Percentiles rank a stretch among this genome's conserved stretches.
phyloP scores from a whole-genome alignment of 176 grass and related monocot species.

The Aegilops bicornis region DNA sequence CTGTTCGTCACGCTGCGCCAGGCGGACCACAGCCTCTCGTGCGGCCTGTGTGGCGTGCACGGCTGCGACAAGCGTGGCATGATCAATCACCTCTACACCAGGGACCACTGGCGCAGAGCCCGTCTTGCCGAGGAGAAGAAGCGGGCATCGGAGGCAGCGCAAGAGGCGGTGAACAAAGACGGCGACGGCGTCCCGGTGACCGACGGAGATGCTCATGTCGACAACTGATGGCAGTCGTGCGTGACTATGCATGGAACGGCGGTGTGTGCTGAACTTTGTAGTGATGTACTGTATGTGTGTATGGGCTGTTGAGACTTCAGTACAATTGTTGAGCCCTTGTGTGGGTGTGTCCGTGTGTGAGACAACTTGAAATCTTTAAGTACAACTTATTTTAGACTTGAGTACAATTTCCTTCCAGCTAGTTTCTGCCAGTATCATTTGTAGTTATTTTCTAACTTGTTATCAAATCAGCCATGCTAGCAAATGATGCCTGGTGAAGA shows the following conservation, averaged over 20 bases:
- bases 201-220: not conserved
- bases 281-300: not conserved
- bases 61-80: constrained; percentile 24
- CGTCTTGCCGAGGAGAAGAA: not conserved
- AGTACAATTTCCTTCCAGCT: not conserved
- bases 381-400: not conserved
- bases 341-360: not conserved
- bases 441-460: too few relatives aligned
- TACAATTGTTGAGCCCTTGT: too few relatives aligned
- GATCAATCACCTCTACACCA: constrained; percentile 31
- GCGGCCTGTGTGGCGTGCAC: constrained; percentile 6
- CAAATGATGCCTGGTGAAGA: too few relatives aligned
- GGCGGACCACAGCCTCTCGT: constrained; percentile 13
- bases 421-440: not conserved
- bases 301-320: too few relatives aligned
- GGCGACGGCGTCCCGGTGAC: not conserved
- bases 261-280: not conserved
- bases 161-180: not conserved
- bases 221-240: not conserved
- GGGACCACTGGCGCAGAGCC: constrained; percentile 9
- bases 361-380: too few relatives aligned
- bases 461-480: too few relatives aligned
- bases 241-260: not conserved
- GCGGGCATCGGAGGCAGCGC: not conserved
- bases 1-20: not conserved